These are phyloP conservation scores for Rosellinia necatrix DNA, from an alignment of 2,329 filamentous ascomycete species.

Conservation along the genomic window DNA sequence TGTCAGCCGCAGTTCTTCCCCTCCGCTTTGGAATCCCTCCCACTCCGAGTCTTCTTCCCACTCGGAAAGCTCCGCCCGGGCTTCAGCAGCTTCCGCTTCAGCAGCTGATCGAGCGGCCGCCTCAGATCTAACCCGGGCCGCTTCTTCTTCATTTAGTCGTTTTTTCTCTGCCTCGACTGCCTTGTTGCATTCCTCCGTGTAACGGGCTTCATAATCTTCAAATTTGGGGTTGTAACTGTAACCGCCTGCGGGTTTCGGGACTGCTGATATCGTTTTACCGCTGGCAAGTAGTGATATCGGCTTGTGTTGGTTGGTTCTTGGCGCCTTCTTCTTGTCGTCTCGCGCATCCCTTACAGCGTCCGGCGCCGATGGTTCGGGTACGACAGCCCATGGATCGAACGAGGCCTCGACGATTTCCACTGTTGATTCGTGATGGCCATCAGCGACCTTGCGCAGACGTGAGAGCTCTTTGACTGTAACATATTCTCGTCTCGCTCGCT, in stretches of 20 bases:
- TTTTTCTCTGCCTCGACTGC: slow-evolving; percentile 79
- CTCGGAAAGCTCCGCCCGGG: slow-evolving; percentile 66
- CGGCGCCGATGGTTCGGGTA: slow-evolving; percentile 41
- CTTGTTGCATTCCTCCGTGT: slow-evolving; percentile 75
- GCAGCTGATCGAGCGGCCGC: slow-evolving; percentile 72
- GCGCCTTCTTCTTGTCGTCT: slow-evolving; percentile 66
- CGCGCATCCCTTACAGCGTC: slow-evolving; percentile 44
- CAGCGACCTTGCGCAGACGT: slow-evolving; percentile 77
- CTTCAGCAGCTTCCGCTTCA: slow-evolving; percentile 74
- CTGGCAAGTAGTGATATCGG: slow-evolving; percentile 82
- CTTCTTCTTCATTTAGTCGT: slow-evolving; percentile 69
- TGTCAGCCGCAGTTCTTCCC: slow-evolving; percentile 66
- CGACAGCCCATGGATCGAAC: slow-evolving; percentile 78
- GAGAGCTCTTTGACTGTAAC: slow-evolving; percentile 84
- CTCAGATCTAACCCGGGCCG: slow-evolving; percentile 69
- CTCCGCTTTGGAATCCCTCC: slow-evolving; percentile 86
- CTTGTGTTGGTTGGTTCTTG: slow-evolving; percentile 73
- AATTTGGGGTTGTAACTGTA: slow-evolving; percentile 93
- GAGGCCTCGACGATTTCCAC: slow-evolving; percentile 63
- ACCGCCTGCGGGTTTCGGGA: slow-evolving; percentile 77
- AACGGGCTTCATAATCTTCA: slow-evolving; percentile 79
- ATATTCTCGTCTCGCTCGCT: slow-evolving; percentile 77
- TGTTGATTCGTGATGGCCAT: slow-evolving; percentile 65
- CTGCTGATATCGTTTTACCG: slow-evolving; percentile 78
- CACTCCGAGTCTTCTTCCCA: slow-evolving; percentile 91